Conservation (phyloP, 148 eudicot species). For the Diospyros lotus region DNA sequence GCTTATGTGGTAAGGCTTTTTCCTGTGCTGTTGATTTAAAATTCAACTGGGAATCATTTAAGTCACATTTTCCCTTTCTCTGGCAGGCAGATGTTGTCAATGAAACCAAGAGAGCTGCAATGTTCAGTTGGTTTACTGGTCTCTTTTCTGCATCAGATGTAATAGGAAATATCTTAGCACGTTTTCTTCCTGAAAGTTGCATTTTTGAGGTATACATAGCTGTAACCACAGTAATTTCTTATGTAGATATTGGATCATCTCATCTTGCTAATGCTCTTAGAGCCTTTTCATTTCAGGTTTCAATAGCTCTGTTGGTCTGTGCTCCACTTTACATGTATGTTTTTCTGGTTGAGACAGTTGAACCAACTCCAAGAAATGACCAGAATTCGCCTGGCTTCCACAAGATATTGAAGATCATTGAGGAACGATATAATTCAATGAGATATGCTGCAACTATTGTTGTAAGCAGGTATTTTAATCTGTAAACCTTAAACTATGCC, state of each 20-base stretch:
- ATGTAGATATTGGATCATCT: background rate
- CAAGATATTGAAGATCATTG: slow-evolving; percentile 36
- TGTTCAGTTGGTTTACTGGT: slow-evolving; percentile 87
- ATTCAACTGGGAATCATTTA: background rate
- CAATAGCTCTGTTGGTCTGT: slow-evolving; percentile 66
- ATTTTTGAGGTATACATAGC: slow-evolving; percentile 59
- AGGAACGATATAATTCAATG: slow-evolving; percentile 61
- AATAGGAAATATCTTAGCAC: slow-evolving; percentile 69
- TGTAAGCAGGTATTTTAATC: slow-evolving; percentile 44
- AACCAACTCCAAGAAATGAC: slow-evolving; percentile 33
- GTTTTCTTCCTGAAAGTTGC: slow-evolving; percentile 73
- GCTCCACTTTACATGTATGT: slow-evolving; percentile 66
- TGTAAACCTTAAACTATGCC: background rate
- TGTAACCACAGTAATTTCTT: background rate
- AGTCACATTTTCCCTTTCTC: background rate
- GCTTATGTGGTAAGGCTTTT: slow-evolving; percentile 76
- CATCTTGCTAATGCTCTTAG: background rate
- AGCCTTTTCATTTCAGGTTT: slow-evolving; percentile 46
- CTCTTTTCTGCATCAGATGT: slow-evolving; percentile 79
- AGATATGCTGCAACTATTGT: slow-evolving; percentile 57
- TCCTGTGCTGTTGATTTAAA: slow-evolving; percentile 4
- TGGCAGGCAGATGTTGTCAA: slow-evolving; percentile 78
- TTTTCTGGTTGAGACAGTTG: slow-evolving; percentile 62
- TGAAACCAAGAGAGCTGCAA: slow-evolving; percentile 61
- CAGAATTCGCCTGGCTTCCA: slow-evolving; percentile 25